Evolutionary conservation across 1,284 basidiomycete species (phyloP), one percentile per base, ranked within the genome.

Genomic region (Ustilago vetiveriae): DNA sequence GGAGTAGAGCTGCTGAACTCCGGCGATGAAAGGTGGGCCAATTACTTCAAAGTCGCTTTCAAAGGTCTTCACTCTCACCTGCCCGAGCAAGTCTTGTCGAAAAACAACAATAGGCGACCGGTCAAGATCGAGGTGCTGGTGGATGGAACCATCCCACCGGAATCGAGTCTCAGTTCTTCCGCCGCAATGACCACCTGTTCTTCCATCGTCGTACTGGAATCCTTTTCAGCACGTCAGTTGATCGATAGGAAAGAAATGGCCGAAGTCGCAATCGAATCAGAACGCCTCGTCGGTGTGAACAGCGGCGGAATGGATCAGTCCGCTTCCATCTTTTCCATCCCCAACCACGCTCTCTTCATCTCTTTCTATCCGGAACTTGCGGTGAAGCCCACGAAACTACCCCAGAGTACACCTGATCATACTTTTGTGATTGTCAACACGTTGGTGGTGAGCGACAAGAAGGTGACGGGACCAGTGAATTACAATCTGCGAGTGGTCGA

Each of bases 251-350:
- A 56, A 19, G 73, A 75, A 23, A 79, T 82, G 77, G 72, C 79
- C 14, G 67, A 79, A 23, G 72, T 79, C 2, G 77, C 80, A 13
- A 80, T 79, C 54, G 74, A 77, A 37, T 76, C 74, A 22, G 78
- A 74, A 50, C 52, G 67, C 2, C 50, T 80, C n/a, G 78, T 82
- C 13, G 80, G 80, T 13, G 80, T 82, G 39, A 76, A 74, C 29
- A 77, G 76, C 11, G 80, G 80, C 17, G 80, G 79, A 16, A 82
- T 82, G 80, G 80, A 82, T 53, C 80, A 82, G 43, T 58, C 72
- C 3, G 80, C 75, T 0, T 75, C 72, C n/a, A 76, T 82, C 49
- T 82, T 81, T 32, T 56, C 71, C 27, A 68, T 73, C 32, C 71
- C 73, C 9, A 51, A 70, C 33, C 69, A 75, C 33, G 78, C 78